Base-by-base conservation (phyloP, 2,329 filamentous ascomycete species). In the Phaeosphaeria sp. region DNA sequence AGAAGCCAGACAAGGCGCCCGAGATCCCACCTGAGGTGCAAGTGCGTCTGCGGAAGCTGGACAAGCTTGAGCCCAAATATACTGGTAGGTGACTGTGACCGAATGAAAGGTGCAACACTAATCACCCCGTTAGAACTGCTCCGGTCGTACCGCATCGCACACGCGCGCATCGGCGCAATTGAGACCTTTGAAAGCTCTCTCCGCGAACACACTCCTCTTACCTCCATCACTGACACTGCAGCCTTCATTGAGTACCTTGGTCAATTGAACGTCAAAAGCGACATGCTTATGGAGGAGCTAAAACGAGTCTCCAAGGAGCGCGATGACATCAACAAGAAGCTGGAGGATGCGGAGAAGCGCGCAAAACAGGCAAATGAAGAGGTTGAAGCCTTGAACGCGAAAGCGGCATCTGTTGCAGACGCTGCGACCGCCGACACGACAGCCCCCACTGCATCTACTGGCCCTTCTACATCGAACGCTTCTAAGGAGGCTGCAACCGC, bases 261-360 rank as follows among this genome's bases (percentile, higher is more conserved):
- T 66, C 92, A 97, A 76, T 79, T 96, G 42, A 94, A 89, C 60
- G 78, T 93, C 52, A 94, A 96, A 72, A 89, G 89, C 43, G 92
- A 96, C 69, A 96, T 99, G 91, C 89, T 96, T 2, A 89, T 96
- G 86, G 90, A 96, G 46, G 95, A 99, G 77, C 82, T 97, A 55
- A 97, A 96, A 79, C 85, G 92, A 13, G 88, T 98, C 0, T 90
- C 92, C 0, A 85, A 85, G 3, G 93, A 98, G 72, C 89, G 90
- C 58, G 92, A 97, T 59, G 86, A 88, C 17, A 83, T 90, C 59
- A 94, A 92, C 75, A 90, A 89, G 77, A 92, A 91, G 74, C 80
- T 88, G 1, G 87, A 90, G n/a, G 86, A 89, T 49, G 82, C 85
- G 0, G 86, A 92, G 62, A 86, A 89, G 71, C 85, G 85, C 51